Conservation (phyloP, 1,284 basidiomycete species). For the Ustanciosporium gigantosporum region DNA sequence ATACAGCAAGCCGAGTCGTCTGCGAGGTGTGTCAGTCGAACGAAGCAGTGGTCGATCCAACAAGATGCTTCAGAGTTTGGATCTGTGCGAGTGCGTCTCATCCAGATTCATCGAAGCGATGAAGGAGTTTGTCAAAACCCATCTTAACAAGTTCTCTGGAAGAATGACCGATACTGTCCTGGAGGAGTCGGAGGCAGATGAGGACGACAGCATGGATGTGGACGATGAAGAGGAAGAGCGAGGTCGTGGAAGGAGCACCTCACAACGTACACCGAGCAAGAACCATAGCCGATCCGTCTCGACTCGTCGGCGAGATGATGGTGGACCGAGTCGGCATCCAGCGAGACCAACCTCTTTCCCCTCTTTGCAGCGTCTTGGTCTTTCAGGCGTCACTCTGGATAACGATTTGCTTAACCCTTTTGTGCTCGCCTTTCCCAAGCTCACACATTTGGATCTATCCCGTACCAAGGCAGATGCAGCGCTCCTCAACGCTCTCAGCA, state of each 20-base stretch:
- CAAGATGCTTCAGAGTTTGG: slow-evolving; percentile 75
- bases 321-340: slow-evolving; percentile 43
- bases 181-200: slow-evolving; percentile 39
- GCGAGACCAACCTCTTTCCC: slow-evolving; percentile 67
- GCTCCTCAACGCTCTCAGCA: slow-evolving; percentile 72
- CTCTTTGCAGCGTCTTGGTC: slow-evolving; percentile 77
- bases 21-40: slow-evolving; percentile 57
- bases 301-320: slow-evolving; percentile 29
- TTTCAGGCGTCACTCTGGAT: slow-evolving; percentile 81
- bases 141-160: slow-evolving; percentile 66
- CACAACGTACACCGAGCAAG: slow-evolving; percentile 8
- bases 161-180: slow-evolving; percentile 25
- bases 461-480: slow-evolving; percentile 75
- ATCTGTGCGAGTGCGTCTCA: slow-evolving; percentile 92
- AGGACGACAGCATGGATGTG: slow-evolving; percentile 51
- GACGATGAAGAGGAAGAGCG: slow-evolving; percentile 65
- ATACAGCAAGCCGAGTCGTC: slow-evolving; percentile 38
- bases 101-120: slow-evolving; percentile 82
- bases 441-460: slow-evolving; percentile 74
- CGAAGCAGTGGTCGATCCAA: slow-evolving; percentile 33
- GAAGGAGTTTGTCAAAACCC: slow-evolving; percentile 76
- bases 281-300: slow-evolving; percentile 65
- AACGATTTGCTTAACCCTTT: slow-evolving; percentile 76
- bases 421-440: slow-evolving; percentile 78
- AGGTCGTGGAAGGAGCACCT: slow-evolving; percentile 54